Evolutionary conservation across 2,329 filamentous ascomycete genomes (phyloP).

Genomic region (Cercospora sp.): DNA sequence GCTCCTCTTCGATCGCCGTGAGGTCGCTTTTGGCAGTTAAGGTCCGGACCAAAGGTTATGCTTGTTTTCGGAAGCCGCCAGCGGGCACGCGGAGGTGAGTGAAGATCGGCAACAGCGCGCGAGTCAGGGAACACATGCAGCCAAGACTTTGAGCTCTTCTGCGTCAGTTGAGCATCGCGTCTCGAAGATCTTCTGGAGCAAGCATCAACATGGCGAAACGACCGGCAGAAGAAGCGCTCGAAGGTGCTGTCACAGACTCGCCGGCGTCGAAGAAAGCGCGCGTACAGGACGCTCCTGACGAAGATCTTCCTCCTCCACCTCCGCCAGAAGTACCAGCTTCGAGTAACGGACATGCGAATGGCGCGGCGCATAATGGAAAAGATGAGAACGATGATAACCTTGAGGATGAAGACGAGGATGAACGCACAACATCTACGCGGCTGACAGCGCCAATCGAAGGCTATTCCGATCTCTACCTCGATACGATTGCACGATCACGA

Average conservation of each 20-base stretch:
- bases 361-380: constrained; percentile 40
- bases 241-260: constrained; percentile 46
- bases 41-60: neutral
- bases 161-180: neutral
- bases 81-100: constrained; percentile 9
- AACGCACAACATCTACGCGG: constrained; percentile 52
- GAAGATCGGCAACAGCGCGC: neutral
- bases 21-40: neutral
- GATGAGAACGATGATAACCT: constrained; percentile 40
- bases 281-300: constrained; percentile 47
- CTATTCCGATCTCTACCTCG: constrained; percentile 94
- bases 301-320: constrained; percentile 34
- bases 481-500: constrained; percentile 89
- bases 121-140: constrained; percentile 9
- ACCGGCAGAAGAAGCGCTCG: constrained; percentile 49
- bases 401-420: constrained; percentile 40
- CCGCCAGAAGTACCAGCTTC: constrained; percentile 22
- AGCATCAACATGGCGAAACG: constrained; percentile 48
- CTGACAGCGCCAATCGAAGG: constrained; percentile 80
- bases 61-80: constrained; percentile 1
- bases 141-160: constrained; percentile 10
- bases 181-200: neutral
- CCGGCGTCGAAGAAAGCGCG: constrained; percentile 52
- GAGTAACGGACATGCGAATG: constrained; percentile 32
- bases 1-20: neutral